These are phyloP conservation scores for Barnettozyma siamensis DNA, from an alignment of 805 yeast species.

Conservation along the genomic window DNA sequence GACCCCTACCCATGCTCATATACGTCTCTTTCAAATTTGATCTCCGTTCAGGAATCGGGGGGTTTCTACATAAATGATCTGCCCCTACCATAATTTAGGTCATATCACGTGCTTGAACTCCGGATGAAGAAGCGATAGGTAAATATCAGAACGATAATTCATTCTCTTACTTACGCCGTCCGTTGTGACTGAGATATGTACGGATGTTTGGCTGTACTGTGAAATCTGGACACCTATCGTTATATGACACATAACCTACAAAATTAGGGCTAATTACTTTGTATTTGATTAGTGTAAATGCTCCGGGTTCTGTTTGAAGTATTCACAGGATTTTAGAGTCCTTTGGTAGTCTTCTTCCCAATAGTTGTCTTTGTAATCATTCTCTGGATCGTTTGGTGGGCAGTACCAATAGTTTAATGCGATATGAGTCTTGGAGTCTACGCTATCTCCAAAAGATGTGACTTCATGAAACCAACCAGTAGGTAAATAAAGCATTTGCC, in stretches of 20 bases:
- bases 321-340: conserved; percentile 32
- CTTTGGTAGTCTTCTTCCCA: conserved; percentile 50
- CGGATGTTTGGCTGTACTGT: too few relatives aligned
- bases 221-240: too few relatives aligned
- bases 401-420: conserved; percentile 74
- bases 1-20: too few relatives aligned
- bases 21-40: too few relatives aligned
- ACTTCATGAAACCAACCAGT: conserved; percentile 85
- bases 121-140: too few relatives aligned
- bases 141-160: neutral
- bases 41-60: too few relatives aligned
- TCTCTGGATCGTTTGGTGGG: conserved; percentile 43
- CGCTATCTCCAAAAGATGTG: conserved; percentile 46
- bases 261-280: too few relatives aligned
- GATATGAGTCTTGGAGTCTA: conserved; percentile 36
- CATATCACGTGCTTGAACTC: too few relatives aligned
- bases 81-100: too few relatives aligned
- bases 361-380: conserved; percentile 42
- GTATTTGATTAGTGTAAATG: neutral
- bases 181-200: neutral
- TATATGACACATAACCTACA: too few relatives aligned
- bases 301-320: conserved; percentile 2
- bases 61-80: too few relatives aligned
- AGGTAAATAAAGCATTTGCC: conserved; percentile 65
- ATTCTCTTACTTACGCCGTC: neutral